Base-by-base conservation (phyloP, 179 eudicot species). In the Vitellaria paradoxa region DNA sequence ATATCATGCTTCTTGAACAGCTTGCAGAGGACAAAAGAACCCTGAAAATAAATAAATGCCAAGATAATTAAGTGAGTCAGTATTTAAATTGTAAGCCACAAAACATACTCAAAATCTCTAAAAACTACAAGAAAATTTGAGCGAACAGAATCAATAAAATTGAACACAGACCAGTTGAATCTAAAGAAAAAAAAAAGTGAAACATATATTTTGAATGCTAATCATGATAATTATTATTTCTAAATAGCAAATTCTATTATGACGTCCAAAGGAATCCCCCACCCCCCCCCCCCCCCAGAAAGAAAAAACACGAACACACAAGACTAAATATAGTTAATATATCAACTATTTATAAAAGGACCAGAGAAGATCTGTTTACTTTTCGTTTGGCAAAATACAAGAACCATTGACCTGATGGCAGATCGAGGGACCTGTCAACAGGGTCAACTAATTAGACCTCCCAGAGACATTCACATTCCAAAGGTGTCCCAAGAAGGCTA, bases 1-100 rank as follows among this genome's bases (percentile, higher is more conserved):
- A 87, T 85, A 63, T 88, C 98, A n/a, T 87, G 75, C 84, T 94
- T 94, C 82, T 88, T 92, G 49, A 96, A 89, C 76, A 96, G 85
- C 56, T 97, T 95, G 61, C 94, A 92, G 10, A 96, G 89, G 72
- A 94, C 93, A 84, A 82, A 96, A 63, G 96, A 87, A 59, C 82
- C 89, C 99, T 96, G 85, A 65, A 78, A 60, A 74, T 72, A 67
- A 11, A 13, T 63, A 68, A 77, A 45, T 52, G 55, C 2, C 12
- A 15, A 42, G 46, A 47, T 12, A 20, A 50, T 50, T 50, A 50
- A 46, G 7, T 63, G 68, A 56, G 24, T 21, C 42, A 64, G 52
- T 60, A 68, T 53, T 24, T 65, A 59, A 76, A 52, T 8, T 53
- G 14, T 30, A 57, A 47, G 14, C 12, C 59, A 62, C 15, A 66